These are phyloP conservation scores for Hortiboletus campestris DNA, from an alignment of 768 basidiomycete genomes.

Conservation along the genomic window DNA sequence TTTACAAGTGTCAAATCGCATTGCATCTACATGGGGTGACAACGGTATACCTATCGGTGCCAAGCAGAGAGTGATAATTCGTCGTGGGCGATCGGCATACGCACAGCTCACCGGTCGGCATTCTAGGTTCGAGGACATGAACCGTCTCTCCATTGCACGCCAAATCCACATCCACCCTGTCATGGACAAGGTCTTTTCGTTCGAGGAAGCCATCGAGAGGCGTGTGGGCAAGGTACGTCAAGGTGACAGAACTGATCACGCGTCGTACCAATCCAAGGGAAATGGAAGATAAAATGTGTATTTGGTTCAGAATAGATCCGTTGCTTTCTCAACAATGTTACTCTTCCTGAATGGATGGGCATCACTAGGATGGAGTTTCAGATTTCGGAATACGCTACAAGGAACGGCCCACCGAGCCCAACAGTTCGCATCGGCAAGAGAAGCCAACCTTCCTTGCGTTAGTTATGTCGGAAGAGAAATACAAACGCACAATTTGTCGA, in stretches of 20 bases:
- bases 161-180: slow-evolving; percentile 48
- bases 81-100: neutral
- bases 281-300: neutral
- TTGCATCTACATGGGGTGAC: slow-evolving; percentile 14
- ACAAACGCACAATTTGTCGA: too few species aligned
- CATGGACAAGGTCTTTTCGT: slow-evolving; percentile 57
- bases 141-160: slow-evolving; percentile 43
- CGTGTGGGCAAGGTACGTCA: slow-evolving; percentile 65
- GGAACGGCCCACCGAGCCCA: too few species aligned
- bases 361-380: too few species aligned
- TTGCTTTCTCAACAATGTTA: neutral
- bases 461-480: too few species aligned
- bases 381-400: too few species aligned
- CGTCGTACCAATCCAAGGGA: neutral
- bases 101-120: neutral
- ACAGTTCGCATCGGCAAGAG: too few species aligned
- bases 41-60: slow-evolving; percentile 31
- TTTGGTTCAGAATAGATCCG: neutral
- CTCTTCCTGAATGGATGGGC: too few species aligned
- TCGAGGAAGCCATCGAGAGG: slow-evolving; percentile 47
- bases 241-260: slow-evolving; percentile 32
- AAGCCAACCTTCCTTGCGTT: too few species aligned
- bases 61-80: slow-evolving; percentile 43
- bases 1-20: too few species aligned
- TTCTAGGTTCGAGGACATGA: slow-evolving; percentile 52